phyloP scores from a whole-genome alignment of 1,284 basidiomycete genomes.

The Fomitiporia mediterranea region DNA sequence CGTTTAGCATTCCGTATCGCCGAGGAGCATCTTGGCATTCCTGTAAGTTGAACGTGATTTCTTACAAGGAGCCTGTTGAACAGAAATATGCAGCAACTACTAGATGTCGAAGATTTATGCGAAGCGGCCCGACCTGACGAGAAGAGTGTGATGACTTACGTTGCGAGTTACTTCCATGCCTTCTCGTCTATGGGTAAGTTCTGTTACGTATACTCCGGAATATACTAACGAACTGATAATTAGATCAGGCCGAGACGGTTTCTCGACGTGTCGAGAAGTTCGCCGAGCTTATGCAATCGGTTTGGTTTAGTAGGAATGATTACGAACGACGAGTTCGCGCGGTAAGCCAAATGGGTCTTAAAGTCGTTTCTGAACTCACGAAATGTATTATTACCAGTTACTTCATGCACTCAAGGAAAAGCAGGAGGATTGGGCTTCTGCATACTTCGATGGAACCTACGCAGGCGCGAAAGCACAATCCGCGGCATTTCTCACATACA shows the following conservation, averaged over 20 bases:
- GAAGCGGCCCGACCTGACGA: conserved; percentile 88
- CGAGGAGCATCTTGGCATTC: conserved; percentile 82
- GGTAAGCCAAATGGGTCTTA: conserved; percentile 36
- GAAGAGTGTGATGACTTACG: conserved; percentile 92
- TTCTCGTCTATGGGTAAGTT: conserved; percentile 90
- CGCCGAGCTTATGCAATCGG: conserved; percentile 89
- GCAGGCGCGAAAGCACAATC: conserved; percentile 76
- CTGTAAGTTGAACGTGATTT: conserved; percentile 50
- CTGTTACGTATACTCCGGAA: not conserved
- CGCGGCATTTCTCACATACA: conserved; percentile 74
- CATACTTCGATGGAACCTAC: conserved; percentile 71
- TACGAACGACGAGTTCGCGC: conserved; percentile 85
- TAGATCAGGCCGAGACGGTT: conserved; percentile 94
- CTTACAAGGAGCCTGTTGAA: not conserved
- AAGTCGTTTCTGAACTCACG: conserved; percentile 5
- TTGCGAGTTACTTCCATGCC: conserved; percentile 96
- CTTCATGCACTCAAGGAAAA: conserved; percentile 59
- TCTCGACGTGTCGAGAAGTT: conserved; percentile 94
- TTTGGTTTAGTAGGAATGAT: conserved; percentile 84
- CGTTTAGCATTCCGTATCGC: conserved; percentile 83
- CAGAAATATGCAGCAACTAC: conserved; percentile 61
- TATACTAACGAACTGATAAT: not conserved
- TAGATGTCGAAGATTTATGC: conserved; percentile 97
- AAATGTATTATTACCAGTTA: conserved; percentile 50
- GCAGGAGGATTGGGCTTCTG: conserved; percentile 60